These are phyloP conservation scores for Colletotrichum shisoi DNA, from an alignment of 2,329 filamentous ascomycete genomes.

Conservation along the genomic window DNA sequence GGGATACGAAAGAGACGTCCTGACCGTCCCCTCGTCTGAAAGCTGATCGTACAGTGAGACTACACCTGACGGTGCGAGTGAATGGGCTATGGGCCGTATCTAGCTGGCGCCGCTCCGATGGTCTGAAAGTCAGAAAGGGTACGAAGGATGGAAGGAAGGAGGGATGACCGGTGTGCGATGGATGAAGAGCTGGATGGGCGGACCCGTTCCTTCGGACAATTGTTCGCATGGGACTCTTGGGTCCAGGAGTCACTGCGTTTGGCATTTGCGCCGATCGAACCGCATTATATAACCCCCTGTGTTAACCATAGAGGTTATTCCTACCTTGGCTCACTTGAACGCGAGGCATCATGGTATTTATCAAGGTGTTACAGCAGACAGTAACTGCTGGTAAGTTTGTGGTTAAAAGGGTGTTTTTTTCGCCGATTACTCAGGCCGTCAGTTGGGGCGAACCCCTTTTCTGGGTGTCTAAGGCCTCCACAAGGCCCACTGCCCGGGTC, in stretches of 20 bases:
- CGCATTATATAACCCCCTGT: too few species aligned
- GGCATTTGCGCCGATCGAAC: too few species aligned
- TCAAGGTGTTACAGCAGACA: too few species aligned
- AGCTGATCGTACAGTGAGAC: neutral
- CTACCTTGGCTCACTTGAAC: too few species aligned
- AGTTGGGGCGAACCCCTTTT: too few species aligned
- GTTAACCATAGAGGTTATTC: too few species aligned
- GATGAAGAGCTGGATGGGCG: slow-evolving; percentile 13
- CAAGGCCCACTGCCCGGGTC: too few species aligned
- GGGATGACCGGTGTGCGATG: neutral
- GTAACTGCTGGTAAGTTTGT: too few species aligned
- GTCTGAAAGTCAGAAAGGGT: slow-evolving; percentile 23
- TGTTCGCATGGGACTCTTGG: slow-evolving; percentile 14
- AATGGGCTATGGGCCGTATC: neutral
- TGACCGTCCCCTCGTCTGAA: neutral
- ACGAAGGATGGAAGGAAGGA: slow-evolving; percentile 14
- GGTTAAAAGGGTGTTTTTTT: too few species aligned
- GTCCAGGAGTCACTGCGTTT: slow-evolving; percentile 13
- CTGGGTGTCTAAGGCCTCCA: too few species aligned
- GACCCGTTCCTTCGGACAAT: slow-evolving; percentile 32
- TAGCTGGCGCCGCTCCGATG: slow-evolving; percentile 7
- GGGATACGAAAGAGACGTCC: slow-evolving; percentile 10
- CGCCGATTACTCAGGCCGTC: too few species aligned
- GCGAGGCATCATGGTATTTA: too few species aligned
- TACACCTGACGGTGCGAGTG: neutral